Conservation (phyloP, 495 filamentous ascomycete genomes). For the Elasticomyces elasticus region DNA sequence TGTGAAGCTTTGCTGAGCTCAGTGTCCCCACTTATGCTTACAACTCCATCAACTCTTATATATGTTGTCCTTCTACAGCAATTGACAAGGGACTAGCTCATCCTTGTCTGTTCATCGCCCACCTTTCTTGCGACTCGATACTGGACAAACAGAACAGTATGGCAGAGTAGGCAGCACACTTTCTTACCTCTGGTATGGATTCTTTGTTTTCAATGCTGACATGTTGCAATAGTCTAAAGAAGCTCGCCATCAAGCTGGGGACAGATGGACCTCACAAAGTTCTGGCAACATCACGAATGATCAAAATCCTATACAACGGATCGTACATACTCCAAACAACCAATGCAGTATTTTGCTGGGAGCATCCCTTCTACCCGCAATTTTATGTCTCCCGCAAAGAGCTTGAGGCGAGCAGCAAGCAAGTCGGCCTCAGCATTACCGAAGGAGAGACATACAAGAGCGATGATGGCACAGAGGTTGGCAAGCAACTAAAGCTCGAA, state of each 20-base stretch:
- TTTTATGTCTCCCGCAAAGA: conserved; percentile 25
- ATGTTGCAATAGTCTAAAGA: conserved; percentile 25
- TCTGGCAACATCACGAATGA: conserved; percentile 32
- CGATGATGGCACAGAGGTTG: conserved; percentile 1
- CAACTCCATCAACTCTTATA: too few relatives aligned
- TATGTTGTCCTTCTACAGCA: too few relatives aligned
- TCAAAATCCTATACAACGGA: conserved; percentile 32
- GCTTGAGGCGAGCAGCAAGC: conserved; percentile 2
- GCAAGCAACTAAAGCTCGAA: conserved; percentile 6
- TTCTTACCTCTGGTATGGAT: not conserved
- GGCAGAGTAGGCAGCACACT: not conserved
- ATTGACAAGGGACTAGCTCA: too few relatives aligned
- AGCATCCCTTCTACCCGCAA: conserved; percentile 32
- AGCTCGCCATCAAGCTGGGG: conserved; percentile 32
- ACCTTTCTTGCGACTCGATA: too few relatives aligned
- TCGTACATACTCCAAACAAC: conserved; percentile 34
- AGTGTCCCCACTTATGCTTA: too few relatives aligned
- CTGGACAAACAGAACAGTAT: too few relatives aligned
- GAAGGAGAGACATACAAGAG: conserved; percentile 3
- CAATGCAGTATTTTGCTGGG: conserved; percentile 35
- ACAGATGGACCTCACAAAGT: conserved; percentile 34
- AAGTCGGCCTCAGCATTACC: not conserved
- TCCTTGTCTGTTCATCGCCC: too few relatives aligned
- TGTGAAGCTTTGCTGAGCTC: too few relatives aligned
- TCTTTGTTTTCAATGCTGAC: not conserved